A percentile compares a stretch with the other conserved stretches of the same genome.
phyloP scores from a whole-genome alignment of 2,329 filamentous ascomycete species.

The Xylaria sp. region DNA sequence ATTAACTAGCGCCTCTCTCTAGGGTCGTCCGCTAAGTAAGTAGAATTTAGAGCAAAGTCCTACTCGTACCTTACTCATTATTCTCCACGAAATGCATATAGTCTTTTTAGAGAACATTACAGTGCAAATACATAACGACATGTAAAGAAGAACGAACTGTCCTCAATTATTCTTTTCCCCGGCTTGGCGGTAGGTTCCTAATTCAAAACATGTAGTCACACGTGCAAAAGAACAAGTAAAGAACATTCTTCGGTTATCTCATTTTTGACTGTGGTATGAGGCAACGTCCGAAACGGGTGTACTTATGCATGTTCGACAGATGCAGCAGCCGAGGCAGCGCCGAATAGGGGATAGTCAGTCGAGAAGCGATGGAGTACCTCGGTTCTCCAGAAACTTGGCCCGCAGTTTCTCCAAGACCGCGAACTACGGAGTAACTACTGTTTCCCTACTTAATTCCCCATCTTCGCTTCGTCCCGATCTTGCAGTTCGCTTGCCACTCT shows the following conservation, averaged over 20 bases:
- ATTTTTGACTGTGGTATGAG: no score
- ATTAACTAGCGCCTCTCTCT: background rate
- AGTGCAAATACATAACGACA: background rate
- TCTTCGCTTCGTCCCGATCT: conserved; percentile 4
- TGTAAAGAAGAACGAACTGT: background rate
- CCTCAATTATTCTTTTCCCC: background rate
- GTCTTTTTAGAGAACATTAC: background rate
- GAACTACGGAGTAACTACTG: conserved; percentile 28
- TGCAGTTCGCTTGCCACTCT: background rate
- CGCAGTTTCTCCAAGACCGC: conserved; percentile 8
- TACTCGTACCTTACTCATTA: background rate
- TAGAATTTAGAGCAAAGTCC: background rate
- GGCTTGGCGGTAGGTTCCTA: background rate
- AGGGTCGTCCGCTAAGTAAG: no score
- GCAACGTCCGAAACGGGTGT: background rate
- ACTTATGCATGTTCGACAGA: background rate
- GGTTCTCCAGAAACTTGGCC: conserved; percentile 39
- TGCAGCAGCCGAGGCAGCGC: conserved; percentile 26
- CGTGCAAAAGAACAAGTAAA: background rate
- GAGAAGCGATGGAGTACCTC: conserved; percentile 37
- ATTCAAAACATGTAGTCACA: background rate
- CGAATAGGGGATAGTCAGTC: conserved; percentile 4
- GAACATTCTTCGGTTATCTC: background rate
- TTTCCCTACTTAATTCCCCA: conserved; percentile 20
- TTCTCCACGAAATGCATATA: background rate